These are phyloP conservation scores for Ascocoryne sarcoides DNA, from an alignment of 2,329 filamentous ascomycete species.

Conservation along the genomic window DNA sequence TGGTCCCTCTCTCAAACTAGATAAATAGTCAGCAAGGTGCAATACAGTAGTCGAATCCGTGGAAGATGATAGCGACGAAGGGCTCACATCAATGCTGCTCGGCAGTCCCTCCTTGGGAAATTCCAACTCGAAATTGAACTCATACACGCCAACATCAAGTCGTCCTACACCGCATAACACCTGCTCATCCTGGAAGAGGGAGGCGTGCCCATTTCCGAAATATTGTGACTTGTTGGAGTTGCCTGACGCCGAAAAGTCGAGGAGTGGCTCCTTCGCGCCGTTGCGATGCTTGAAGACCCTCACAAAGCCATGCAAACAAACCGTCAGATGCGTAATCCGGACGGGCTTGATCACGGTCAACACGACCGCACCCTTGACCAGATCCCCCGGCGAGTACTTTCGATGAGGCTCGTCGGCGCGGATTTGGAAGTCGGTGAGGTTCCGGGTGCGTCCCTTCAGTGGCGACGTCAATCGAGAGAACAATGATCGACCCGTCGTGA, in stretches of 20 bases:
- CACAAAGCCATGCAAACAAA: constrained; percentile 69
- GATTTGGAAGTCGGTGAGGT: constrained; percentile 71
- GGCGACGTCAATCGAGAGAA: constrained; percentile 38
- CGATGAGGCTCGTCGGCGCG: constrained; percentile 68
- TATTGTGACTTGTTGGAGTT: constrained; percentile 42
- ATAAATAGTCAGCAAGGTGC: neutral
- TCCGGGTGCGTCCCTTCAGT: constrained; percentile 41
- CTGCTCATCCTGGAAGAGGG: constrained; percentile 74
- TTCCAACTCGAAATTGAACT: constrained; percentile 68
- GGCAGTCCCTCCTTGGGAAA: constrained; percentile 63
- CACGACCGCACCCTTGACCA: constrained; percentile 62
- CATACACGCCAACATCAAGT: constrained; percentile 64
- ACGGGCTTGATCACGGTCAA: constrained; percentile 66
- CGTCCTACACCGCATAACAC: constrained; percentile 72
- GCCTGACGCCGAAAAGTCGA: constrained; percentile 29
- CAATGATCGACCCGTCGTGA: constrained; percentile 23
- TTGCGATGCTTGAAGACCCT: constrained; percentile 65
- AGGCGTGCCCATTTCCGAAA: constrained; percentile 69
- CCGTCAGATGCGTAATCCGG: constrained; percentile 70
- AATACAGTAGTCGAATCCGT: constrained; percentile 10
- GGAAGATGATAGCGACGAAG: too few species aligned
- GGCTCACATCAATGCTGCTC: constrained; percentile 88
- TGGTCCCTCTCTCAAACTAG: constrained; percentile 89
- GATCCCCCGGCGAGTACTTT: constrained; percentile 66
- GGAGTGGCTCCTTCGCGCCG: constrained; percentile 40